Conservation (phyloP, 331 rosid species). For the Dryas integrifolia region DNA sequence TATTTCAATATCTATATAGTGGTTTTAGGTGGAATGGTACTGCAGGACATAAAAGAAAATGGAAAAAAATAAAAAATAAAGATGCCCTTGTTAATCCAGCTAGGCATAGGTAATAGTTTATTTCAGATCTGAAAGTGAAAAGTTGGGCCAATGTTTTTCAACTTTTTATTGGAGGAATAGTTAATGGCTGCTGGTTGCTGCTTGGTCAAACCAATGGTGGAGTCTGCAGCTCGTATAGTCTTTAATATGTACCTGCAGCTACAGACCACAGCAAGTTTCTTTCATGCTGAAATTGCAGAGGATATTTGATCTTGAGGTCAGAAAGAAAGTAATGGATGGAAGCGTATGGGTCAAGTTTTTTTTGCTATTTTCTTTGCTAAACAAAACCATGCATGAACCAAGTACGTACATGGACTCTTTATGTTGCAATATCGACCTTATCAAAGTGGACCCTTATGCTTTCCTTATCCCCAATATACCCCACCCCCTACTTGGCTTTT, state of each 20-base stretch:
- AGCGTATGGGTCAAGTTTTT: slow-evolving; percentile 32
- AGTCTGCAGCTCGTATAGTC: background rate
- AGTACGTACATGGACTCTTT: slow-evolving; percentile 55
- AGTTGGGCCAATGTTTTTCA: background rate
- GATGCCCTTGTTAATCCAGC: background rate
- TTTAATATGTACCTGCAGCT: background rate
- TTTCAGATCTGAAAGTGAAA: background rate
- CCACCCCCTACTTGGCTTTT: background rate
- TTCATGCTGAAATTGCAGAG: background rate
- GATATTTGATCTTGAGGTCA: slow-evolving; percentile 15
- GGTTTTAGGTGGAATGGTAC: too few relatives aligned
- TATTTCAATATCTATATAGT: too few relatives aligned
- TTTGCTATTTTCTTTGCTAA: background rate
- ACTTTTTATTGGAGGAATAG: too few relatives aligned
- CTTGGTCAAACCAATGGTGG: too few relatives aligned
- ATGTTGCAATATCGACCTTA: background rate
- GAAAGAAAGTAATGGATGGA: background rate
- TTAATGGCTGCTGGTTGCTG: too few relatives aligned
- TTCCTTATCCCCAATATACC: slow-evolving; percentile 15
- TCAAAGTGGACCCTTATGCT: slow-evolving; percentile 36
- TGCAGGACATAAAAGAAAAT: too few relatives aligned
- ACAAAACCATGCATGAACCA: slow-evolving; percentile 71
- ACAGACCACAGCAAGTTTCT: too few relatives aligned
- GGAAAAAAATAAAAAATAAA: background rate
- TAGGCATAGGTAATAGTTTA: background rate